Conservation (phyloP, 192 early-diverging fungal species). For the Backusella australiensis region DNA sequence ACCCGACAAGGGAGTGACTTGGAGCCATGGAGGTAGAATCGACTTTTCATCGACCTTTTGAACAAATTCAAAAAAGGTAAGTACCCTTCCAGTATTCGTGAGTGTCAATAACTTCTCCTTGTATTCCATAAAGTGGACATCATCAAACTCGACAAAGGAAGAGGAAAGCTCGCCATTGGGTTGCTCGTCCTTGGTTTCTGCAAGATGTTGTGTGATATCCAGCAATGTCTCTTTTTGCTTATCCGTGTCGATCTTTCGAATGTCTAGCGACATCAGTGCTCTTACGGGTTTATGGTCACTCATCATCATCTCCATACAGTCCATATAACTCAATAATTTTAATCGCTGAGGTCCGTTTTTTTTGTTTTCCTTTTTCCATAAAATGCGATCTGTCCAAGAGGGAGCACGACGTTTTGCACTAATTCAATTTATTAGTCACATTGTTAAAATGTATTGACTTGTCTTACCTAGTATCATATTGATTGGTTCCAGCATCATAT, state of each 20-base stretch:
- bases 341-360: slow-evolving; percentile 34
- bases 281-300: slow-evolving; percentile 96
- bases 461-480: slow-evolving; percentile 73
- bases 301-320: slow-evolving; percentile 59
- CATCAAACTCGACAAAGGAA: slow-evolving; percentile 70
- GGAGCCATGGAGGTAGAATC: slow-evolving; percentile 71
- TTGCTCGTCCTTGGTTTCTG: slow-evolving; percentile 69
- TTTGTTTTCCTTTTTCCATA: slow-evolving; percentile 63
- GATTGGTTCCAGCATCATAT: slow-evolving; percentile 78
- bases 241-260: slow-evolving; percentile 59
- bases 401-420: slow-evolving; percentile 80
- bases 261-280: slow-evolving; percentile 61
- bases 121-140: slow-evolving; percentile 53
- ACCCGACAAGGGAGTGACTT: slow-evolving; percentile 60
- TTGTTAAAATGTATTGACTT: background rate
- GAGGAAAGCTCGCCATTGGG: slow-evolving; percentile 68
- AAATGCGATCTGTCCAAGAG: slow-evolving; percentile 92
- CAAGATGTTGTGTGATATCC: slow-evolving; percentile 69
- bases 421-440: background rate
- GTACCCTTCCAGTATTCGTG: slow-evolving; percentile 75
- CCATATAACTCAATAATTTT: slow-evolving; percentile 48
- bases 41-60: slow-evolving; percentile 60
- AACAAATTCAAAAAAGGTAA: slow-evolving; percentile 71
- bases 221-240: slow-evolving; percentile 53
- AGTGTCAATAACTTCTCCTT: slow-evolving; percentile 53